Percentiles rank a stretch among this genome's conserved stretches.
These are phyloP conservation scores for Tubosaeta brunneosetosa DNA, from an alignment of 768 basidiomycete genomes.

Conservation along the genomic window DNA sequence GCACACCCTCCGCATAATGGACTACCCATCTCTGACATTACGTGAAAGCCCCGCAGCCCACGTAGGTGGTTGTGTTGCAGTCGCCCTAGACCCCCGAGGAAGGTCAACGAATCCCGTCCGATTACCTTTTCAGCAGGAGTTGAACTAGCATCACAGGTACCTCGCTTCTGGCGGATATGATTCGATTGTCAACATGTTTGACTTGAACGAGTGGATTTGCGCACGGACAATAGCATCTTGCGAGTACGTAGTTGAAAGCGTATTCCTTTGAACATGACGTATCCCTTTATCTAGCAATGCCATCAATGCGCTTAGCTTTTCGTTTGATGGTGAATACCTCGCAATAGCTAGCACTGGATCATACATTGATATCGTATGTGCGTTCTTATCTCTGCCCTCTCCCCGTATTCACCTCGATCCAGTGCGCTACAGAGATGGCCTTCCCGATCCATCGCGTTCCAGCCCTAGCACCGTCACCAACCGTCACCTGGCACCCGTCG, in stretches of 20 bases:
- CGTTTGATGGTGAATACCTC: conserved; percentile 77
- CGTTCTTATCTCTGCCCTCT: neutral
- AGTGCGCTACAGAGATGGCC: conserved; percentile 80
- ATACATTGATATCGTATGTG: conserved; percentile 76
- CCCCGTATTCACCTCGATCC: neutral
- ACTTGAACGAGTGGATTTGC: conserved; percentile 76
- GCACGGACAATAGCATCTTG: conserved; percentile 70
- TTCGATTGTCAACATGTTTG: conserved; percentile 80
- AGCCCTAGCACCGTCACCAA: conserved; percentile 64
- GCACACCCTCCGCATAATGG: conserved; percentile 61
- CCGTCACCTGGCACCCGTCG: conserved; percentile 79
- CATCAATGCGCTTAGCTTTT: conserved; percentile 73
- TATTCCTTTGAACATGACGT: neutral
- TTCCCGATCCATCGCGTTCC: conserved; percentile 72
- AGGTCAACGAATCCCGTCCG: conserved; percentile 34
- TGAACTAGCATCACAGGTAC: conserved; percentile 42
- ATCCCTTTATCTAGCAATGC: conserved; percentile 46
- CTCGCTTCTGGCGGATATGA: conserved; percentile 78
- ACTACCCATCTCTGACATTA: conserved; percentile 58
- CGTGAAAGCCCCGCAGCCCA: conserved; percentile 68
- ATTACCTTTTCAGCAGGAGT: neutral
- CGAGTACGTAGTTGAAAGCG: conserved; percentile 52
- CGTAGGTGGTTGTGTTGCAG: conserved; percentile 73
- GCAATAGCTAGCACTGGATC: conserved; percentile 68
- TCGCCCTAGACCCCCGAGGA: conserved; percentile 78